Percentiles rank a stretch among this genome's conserved stretches.
These are phyloP conservation scores for Rhodocollybia butyracea DNA, from an alignment of 768 basidiomycete genomes.

Conservation along the genomic window DNA sequence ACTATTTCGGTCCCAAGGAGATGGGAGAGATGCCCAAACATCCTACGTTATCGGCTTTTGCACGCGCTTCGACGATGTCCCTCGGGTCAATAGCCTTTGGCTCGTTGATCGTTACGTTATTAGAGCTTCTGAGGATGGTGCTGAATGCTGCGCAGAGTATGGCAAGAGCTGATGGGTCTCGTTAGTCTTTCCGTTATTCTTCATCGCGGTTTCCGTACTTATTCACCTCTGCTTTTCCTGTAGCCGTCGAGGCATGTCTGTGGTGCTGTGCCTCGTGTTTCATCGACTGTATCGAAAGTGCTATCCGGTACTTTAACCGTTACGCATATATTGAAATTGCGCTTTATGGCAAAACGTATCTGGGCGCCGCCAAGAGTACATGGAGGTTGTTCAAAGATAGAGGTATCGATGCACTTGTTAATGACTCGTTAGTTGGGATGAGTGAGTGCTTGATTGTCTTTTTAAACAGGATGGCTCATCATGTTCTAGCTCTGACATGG, in stretches of 20 bases:
- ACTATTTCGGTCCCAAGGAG: conserved; percentile 77
- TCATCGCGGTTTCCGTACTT: background rate
- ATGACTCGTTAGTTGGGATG: conserved; percentile 79
- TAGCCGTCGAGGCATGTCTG: conserved; percentile 70
- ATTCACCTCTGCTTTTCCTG: background rate
- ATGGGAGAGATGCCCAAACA: conserved; percentile 68
- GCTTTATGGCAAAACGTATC: conserved; percentile 81
- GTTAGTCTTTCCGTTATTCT: conserved; percentile 37
- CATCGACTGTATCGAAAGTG: conserved; percentile 62
- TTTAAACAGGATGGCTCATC: background rate
- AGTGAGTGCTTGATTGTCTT: conserved; percentile 38
- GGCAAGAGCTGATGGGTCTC: conserved; percentile 61
- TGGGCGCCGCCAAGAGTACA: conserved; percentile 79
- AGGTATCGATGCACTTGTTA: conserved; percentile 78
- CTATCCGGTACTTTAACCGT: conserved; percentile 83
- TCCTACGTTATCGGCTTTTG: conserved; percentile 67
- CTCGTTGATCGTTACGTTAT: conserved; percentile 75
- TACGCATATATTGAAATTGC: conserved; percentile 87
- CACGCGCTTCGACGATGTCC: conserved; percentile 72
- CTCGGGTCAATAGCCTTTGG: conserved; percentile 87
- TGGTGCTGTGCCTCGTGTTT: conserved; percentile 81
- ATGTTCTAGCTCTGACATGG: conserved; percentile 60
- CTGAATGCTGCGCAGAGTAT: conserved; percentile 56
- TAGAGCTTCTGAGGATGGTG: conserved; percentile 66
- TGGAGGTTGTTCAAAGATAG: conserved; percentile 76